Evolutionary conservation across 257 asterid genomes (phyloP), one percentile per base, ranked within the genome.

Genomic region (Forsythia viridissima): DNA sequence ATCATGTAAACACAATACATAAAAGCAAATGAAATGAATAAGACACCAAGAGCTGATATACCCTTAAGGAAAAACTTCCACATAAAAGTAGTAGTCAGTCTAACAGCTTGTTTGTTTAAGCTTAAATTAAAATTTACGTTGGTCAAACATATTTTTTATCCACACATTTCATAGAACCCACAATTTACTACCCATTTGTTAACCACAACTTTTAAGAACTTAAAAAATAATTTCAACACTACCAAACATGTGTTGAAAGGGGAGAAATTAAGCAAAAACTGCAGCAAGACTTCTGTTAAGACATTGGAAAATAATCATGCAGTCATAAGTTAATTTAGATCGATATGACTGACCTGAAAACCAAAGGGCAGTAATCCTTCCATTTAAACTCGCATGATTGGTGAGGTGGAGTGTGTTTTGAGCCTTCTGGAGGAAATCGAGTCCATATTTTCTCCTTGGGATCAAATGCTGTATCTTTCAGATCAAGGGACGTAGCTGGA

Each of bases 391-490:
- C 99, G 72, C 89, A 85, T 12, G 97, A 93, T 74, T 87, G 98
- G 77, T 94, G 99, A 71, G 98, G 98, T 4, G 98, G 98, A 5
- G 98, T 94, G 57, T 91, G 91, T 82, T 93, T 94, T 6, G 99
- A 91, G 79, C 99, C 99, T 79, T 90, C 94, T 0, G 88, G 88
- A 9, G 99, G 97, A 84, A 94, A 94, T 74, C 77, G 88, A 18
- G 97, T 93, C 99, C 99, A 93, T 41, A 90, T 52, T 84, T 93
- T 93, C 55, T 90, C 96, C 79, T 80, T 89, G 0, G 93, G 89
- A 73, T 93, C 97, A 67, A 94, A 94, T 20, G 92, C 95, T 18
- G 89, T 43, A 37, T 90, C 80, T 80, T 90, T 91, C 15, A 89
- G 82, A 84, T 94, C 99, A 70, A 90, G 86, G 3, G 94, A 86